Evolutionary conservation across 1,284 basidiomycete genomes (phyloP), one percentile per base, ranked within the genome.

Genomic region (Apiotrichum laibachii): DNA sequence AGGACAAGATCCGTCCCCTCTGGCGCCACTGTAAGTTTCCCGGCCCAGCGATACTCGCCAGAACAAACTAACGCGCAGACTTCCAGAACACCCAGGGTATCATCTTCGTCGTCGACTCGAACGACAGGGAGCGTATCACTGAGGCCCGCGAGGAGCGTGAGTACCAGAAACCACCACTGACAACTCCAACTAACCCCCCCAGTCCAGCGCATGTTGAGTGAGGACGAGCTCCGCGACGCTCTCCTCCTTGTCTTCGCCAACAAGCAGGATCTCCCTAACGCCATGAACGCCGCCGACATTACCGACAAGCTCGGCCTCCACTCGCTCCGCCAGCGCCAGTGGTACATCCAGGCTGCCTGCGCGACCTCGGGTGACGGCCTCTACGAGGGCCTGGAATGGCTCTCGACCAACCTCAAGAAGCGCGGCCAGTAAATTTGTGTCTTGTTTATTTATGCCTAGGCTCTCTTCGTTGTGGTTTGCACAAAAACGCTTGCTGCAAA

Each of bases 71-170:
- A 50, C 53, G 16, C n/a, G 8, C 69, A 96, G 95, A 99, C 84
- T 99, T 97, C 92, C 96, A 99, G 82, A 99, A 99, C 85, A 99
- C 96, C 50, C 96, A 99, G 82, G 96, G 95, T 70, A 98, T 99
- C 82, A 99, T 99, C 78, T 99, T 99, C 80, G 96, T 99, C 59
- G 94, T 99, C 53, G 96, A 99, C 81, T 99, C 96, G 58, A 99
- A 99, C 81, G 96, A 99, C 84, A 85, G 96, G 81, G 96, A 99
- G 81, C 95, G 96, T 90, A 90, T 99, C 65, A 89, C 92, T 55
- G 96, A 99, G 82, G 96, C 96, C 55, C 89, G 96, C 65, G 96
- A 99, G 83, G 96, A 99, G 82, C 86, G 78, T 79, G 64, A 69
- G 74, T 76, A 5, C 22, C 6, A 37, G 3, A 12, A 31, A 33